Conservation (phyloP, 1,284 basidiomycete species). For the Ustilago bromivora region DNA sequence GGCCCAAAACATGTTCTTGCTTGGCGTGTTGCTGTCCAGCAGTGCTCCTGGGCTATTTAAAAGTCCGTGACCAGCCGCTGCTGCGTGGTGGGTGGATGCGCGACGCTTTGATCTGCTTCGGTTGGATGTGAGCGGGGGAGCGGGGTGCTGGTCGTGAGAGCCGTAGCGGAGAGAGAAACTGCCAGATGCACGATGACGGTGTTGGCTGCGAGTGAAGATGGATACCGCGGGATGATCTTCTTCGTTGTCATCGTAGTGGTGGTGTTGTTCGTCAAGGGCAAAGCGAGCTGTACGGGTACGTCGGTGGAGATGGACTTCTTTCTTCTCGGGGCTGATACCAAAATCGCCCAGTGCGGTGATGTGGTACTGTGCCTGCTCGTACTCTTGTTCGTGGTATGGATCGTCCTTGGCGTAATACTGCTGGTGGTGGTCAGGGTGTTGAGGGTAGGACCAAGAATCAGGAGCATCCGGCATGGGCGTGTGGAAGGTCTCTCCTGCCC, state of each 20-base stretch:
- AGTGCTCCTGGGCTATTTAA: conserved; percentile 31
- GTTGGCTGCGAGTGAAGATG: conserved; percentile 42
- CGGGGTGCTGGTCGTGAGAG: conserved; percentile 18
- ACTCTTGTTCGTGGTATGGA: neutral
- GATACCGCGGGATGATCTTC: conserved; percentile 21
- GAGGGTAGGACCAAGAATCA: conserved; percentile 19
- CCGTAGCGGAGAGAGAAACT: conserved; percentile 26
- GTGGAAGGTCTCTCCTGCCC: conserved; percentile 27
- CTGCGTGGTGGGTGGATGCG: neutral
- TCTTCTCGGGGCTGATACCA: conserved; percentile 44
- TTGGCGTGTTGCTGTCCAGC: conserved; percentile 40
- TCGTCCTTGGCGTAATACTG: neutral
- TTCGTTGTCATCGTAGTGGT: conserved; percentile 11
- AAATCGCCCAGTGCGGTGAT: conserved; percentile 31
- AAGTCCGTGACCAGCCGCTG: conserved; percentile 8
- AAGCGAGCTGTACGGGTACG: conserved; percentile 45
- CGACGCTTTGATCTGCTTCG: conserved; percentile 22
- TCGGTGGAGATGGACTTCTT: conserved; percentile 27
- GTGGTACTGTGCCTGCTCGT: neutral
- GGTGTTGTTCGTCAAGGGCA: conserved; percentile 26
- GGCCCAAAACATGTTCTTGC: conserved; percentile 59
- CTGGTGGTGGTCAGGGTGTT: conserved; percentile 4
- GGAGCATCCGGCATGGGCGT: conserved; percentile 35
- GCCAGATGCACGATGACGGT: conserved; percentile 23
- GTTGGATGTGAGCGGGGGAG: conserved; percentile 8